Base-by-base conservation (phyloP, 441 rosid species). In the Erodium chrysanthum region DNA sequence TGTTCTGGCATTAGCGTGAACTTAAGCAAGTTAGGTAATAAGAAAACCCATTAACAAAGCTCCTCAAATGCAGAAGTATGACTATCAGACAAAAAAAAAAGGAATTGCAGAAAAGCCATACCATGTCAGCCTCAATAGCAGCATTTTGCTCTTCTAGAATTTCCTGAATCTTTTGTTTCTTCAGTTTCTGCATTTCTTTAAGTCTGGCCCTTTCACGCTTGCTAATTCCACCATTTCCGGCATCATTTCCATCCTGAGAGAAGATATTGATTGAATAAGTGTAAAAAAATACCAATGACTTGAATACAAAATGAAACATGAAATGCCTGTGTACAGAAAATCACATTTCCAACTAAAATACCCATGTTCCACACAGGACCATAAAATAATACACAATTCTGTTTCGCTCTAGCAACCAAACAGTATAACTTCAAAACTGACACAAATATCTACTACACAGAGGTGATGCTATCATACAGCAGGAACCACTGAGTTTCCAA, bases 111-210 rank as follows among this genome's bases (percentile, higher is more conserved):
- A 42, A 15, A 15, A 56, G 66, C 70, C 73, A 21, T 54, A 95
- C 99, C 92, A 95, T 92, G 74, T 90, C 97, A 17, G 97, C 97
- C 42, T 91, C 96, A 12, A 95, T 86, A 22, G 96, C 84, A 8
- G 99, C 99, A 83, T 95, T 95, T 73, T 95, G 98, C 0, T 80
- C 80, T 40, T 91, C 97, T 72, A 94, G 74, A 74, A 91, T 88
- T 68, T 95, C 99, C 76, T 90, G 97, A 82, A 91, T 78, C 86
- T 90, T 91, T 70, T 91, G 88, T 42, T 87, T 94, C 86, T 94
- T 94, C 79, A 91, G 22, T 68, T 74, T 82, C 82, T 90, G 93
- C 96, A 95, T 85, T 71, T 90, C 97, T 56, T 79, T 90, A 23
- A 91, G 90, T 61, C 95, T 88, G 7, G 84, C 88, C 82, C 76